Evolutionary conservation across 1,284 basidiomycete species (phyloP), one percentile per base, ranked within the genome.

Genomic region (Ceratorhiza oryzae-sativae): DNA sequence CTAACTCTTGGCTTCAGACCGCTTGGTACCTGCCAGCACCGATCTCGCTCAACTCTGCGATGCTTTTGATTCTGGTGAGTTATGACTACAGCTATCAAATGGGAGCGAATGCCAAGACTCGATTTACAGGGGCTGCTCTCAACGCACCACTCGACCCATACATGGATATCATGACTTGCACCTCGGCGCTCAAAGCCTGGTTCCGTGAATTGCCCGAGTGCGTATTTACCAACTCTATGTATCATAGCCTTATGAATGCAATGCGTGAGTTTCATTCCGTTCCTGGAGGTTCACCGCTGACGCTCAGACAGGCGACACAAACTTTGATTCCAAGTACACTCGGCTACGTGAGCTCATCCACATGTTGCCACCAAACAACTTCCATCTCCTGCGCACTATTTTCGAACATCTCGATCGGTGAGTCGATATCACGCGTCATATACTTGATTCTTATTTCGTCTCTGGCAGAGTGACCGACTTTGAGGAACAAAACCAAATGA

Each of bases 401-500:
- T 83, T 88, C 10, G 91, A 93, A 77, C 92, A 94, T 80, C 84
- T 95, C n/a, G 91, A 94, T 79, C 87, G 83, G 90, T 90, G 48
- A 15, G 86, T 81, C 30, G 36, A 39, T 13, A n/a, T 48, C 55
- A 48, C 46, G 72, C 41, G n/a, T 41, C 30, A 51, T n/a, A n/a
- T 12, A 30, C 53, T n/a, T 68, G 15, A 23, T 12, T 20, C 41
- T 72, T 34, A 58, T 72, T 61, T 27, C 25, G 4, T 20, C 3
- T 20, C 30, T 27, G 71, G 1, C 77, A 92, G 91, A 77, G 90
- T 94, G 32, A 92, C 91, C 8, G 92, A 94, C 76, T 92, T 86
- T 78, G 92, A 94, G 77, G 90, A 92, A 72, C 85, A 88, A 59
- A 94, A 94, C 76, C 90, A 94, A 74, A 94, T 94, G 92, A 92